Evolutionary conservation across 2,329 filamentous ascomycete species (phyloP).

Genomic region (Trichoderma endophyticum): DNA sequence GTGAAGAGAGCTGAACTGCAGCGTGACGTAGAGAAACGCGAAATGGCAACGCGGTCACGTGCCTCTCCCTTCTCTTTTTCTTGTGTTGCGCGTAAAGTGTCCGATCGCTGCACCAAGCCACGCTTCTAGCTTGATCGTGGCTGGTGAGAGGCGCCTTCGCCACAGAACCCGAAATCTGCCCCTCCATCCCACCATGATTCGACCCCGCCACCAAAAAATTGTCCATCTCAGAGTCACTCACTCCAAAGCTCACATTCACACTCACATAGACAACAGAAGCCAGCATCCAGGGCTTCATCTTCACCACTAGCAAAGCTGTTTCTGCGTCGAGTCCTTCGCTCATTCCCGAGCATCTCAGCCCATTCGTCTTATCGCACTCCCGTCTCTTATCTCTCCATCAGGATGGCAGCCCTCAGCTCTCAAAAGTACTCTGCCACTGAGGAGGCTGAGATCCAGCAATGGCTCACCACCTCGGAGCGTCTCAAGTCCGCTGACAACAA

Average conservation of each 20-base stretch:
- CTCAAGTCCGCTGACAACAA: constrained; percentile 58
- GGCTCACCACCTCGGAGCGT: constrained; percentile 74
- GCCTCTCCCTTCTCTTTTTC: not conserved
- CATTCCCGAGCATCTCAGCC: constrained; percentile 32
- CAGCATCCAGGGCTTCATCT: constrained; percentile 10
- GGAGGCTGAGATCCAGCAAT: constrained; percentile 84
- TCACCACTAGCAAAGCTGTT: constrained; percentile 40
- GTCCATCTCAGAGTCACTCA: not conserved
- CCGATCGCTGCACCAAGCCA: not conserved
- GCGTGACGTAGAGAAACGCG: constrained; percentile 33
- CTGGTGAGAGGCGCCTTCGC: constrained; percentile 6
- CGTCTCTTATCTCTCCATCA: constrained; percentile 40
- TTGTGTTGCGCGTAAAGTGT: constrained; percentile 22
- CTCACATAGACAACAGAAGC: constrained; percentile 9
- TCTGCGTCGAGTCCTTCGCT: constrained; percentile 38
- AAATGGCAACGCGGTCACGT: constrained; percentile 36
- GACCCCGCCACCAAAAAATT: constrained; percentile 19
- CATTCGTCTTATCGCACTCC: constrained; percentile 37
- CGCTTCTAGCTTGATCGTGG: not conserved
- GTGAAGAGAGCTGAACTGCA: not conserved
- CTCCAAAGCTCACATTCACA: not conserved
- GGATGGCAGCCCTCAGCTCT: constrained; percentile 64
- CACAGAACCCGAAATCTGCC: constrained; percentile 2
- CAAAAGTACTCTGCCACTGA: constrained; percentile 74
- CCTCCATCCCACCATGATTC: constrained; percentile 16